Evolutionary conservation across 768 basidiomycete species (phyloP).

Genomic region (Podaxis sp.): DNA sequence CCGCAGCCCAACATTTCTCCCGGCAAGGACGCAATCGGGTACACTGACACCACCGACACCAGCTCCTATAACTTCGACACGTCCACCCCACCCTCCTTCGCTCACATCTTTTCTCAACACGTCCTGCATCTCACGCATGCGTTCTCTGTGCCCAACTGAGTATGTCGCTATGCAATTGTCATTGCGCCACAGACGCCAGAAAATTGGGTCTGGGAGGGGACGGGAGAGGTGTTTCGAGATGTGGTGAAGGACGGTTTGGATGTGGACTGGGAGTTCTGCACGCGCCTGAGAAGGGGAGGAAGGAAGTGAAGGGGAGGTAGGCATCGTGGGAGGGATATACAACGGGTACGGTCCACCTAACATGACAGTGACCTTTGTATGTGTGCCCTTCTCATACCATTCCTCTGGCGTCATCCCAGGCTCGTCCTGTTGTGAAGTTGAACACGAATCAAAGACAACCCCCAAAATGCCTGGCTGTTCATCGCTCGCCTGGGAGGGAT

Average conservation of each 20-base stretch:
- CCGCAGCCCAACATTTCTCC: slow-evolving; percentile 47
- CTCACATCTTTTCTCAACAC: slow-evolving; percentile 29
- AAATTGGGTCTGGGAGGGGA: slow-evolving; percentile 54
- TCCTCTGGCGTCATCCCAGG: slow-evolving; percentile 17
- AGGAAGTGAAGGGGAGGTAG: slow-evolving; percentile 22
- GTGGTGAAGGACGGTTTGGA: slow-evolving; percentile 32
- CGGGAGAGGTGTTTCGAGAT: slow-evolving; percentile 47
- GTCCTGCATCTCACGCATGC: slow-evolving; percentile 60
- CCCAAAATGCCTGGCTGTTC: slow-evolving; percentile 62
- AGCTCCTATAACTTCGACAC: slow-evolving; percentile 74
- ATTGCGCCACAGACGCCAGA: slow-evolving; percentile 54
- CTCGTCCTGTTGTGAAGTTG: slow-evolving; percentile 56
- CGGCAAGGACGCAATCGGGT: slow-evolving; percentile 80
- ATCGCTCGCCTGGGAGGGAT: slow-evolving; percentile 28
- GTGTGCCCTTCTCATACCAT: slow-evolving; percentile 28
- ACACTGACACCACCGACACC: slow-evolving; percentile 87
- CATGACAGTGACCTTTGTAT: slow-evolving; percentile 89
- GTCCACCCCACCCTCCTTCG: slow-evolving; percentile 38
- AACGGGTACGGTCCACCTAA: slow-evolving; percentile 73
- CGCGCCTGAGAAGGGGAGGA: not conserved
- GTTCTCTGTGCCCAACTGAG: slow-evolving; percentile 65
- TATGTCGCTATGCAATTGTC: slow-evolving; percentile 77
- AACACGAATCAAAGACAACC: slow-evolving; percentile 86
- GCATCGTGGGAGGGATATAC: slow-evolving; percentile 24
- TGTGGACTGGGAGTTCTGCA: slow-evolving; percentile 23